Conservation (phyloP, 2,329 filamentous ascomycete genomes). For the Emericellopsis atlantica region DNA sequence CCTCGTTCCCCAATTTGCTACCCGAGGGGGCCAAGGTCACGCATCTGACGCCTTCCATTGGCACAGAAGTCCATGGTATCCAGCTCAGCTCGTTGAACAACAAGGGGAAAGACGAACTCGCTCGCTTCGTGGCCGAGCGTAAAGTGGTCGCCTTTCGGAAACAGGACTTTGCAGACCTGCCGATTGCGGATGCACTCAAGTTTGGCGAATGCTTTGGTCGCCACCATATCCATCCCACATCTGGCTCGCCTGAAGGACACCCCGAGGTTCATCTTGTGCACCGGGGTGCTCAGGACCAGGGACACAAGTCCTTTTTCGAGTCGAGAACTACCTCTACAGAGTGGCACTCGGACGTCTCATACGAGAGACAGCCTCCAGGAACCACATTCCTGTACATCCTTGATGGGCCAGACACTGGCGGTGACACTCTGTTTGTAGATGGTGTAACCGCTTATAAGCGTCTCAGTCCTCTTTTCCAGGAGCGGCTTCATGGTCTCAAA, state of each 20-base stretch:
- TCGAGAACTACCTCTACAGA: conserved; percentile 68
- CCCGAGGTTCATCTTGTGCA: conserved; percentile 73
- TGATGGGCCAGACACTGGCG: conserved; percentile 68
- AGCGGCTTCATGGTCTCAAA: conserved; percentile 67
- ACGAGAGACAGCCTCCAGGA: conserved; percentile 77
- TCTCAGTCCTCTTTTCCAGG: conserved; percentile 65
- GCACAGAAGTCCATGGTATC: conserved; percentile 57
- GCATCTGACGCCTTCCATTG: conserved; percentile 61
- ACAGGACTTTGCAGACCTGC: conserved; percentile 59
- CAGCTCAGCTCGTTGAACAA: conserved; percentile 57
- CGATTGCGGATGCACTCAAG: conserved; percentile 56
- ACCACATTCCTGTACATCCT: conserved; percentile 83
- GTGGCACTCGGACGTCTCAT: conserved; percentile 84
- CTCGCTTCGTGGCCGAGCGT: conserved; percentile 60
- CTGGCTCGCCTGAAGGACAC: conserved; percentile 59
- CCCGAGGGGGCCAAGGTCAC: conserved; percentile 34
- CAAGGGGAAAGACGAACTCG: conserved; percentile 65
- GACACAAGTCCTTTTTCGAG: conserved; percentile 45
- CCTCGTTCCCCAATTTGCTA: conserved; percentile 56
- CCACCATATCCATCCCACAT: conserved; percentile 72
- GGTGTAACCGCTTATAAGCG: conserved; percentile 71
- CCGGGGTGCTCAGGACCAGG: conserved; percentile 40
- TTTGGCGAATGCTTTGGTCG: conserved; percentile 67
- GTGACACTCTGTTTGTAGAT: conserved; percentile 76
- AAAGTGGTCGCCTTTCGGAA: conserved; percentile 70